phyloP scores from a whole-genome alignment of 192 early-diverging fungal species.

The Kappamyces sp. region DNA sequence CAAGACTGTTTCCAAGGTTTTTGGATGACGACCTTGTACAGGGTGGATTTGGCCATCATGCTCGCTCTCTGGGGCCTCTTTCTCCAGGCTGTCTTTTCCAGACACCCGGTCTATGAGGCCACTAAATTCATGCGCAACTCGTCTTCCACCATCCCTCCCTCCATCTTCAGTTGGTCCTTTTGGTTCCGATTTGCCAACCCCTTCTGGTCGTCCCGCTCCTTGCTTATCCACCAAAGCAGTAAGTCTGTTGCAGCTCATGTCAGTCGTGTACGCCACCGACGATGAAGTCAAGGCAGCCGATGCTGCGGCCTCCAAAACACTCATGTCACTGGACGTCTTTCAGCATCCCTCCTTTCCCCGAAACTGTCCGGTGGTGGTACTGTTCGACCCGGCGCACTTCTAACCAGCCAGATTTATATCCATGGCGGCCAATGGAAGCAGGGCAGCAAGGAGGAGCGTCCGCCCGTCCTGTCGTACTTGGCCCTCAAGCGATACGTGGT shows the following conservation, averaged over 20 bases:
- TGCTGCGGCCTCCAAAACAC: slow-evolving; percentile 5
- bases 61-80: slow-evolving; percentile 27
- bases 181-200: slow-evolving; percentile 35
- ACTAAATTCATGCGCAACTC: slow-evolving; percentile 25
- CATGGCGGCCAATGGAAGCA: slow-evolving; percentile 62
- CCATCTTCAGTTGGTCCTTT: slow-evolving; percentile 28
- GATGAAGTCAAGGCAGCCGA: slow-evolving; percentile 24
- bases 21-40: slow-evolving; percentile 16
- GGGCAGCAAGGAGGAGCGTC: slow-evolving; percentile 48
- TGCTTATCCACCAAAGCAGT: slow-evolving; percentile 26
- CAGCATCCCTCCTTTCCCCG: slow-evolving; percentile 32
- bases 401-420: slow-evolving; percentile 42
- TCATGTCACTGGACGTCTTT: slow-evolving; percentile 33
- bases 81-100: slow-evolving; percentile 30
- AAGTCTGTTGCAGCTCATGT: not conserved
- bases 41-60: slow-evolving; percentile 22
- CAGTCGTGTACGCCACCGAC: slow-evolving; percentile 34
- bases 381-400: not conserved
- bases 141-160: slow-evolving; percentile 28
- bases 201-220: slow-evolving; percentile 24
- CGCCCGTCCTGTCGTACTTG: slow-evolving; percentile 33
- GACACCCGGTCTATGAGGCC: slow-evolving; percentile 23
- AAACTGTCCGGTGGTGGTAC: slow-evolving; percentile 28
- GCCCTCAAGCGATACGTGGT: slow-evolving; percentile 53
- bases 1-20: too few species aligned